A percentile compares a stretch with the other conserved stretches of the same genome.
Conservation (phyloP, 2,329 filamentous ascomycete species). For the Fusarium tanahbumbuense region DNA sequence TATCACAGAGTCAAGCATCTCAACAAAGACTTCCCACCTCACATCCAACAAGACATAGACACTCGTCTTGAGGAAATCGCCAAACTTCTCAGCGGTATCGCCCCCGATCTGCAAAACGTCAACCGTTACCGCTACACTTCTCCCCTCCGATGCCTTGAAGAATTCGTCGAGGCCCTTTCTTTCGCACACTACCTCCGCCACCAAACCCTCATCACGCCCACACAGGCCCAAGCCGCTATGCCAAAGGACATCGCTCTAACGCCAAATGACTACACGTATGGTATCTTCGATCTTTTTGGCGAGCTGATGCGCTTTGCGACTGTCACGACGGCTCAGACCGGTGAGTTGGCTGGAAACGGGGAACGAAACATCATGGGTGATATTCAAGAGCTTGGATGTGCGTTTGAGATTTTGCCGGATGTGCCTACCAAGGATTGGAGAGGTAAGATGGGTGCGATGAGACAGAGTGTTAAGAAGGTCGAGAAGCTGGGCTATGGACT, state of each 20-base stretch:
- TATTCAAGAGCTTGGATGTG: constrained; percentile 79
- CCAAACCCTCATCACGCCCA: constrained; percentile 77
- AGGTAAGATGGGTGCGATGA: constrained; percentile 89
- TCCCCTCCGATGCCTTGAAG: constrained; percentile 88
- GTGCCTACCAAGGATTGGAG: constrained; percentile 67
- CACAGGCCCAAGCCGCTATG: constrained; percentile 66
- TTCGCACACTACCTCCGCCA: constrained; percentile 88
- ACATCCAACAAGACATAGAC: constrained; percentile 77
- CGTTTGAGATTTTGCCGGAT: constrained; percentile 79
- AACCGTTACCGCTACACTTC: constrained; percentile 86
- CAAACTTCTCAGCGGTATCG: constrained; percentile 73
- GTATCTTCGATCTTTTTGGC: constrained; percentile 92
- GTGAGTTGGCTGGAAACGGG: constrained; percentile 58
- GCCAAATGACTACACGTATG: constrained; percentile 87
- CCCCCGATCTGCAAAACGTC: constrained; percentile 78
- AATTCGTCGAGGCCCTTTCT: constrained; percentile 91
- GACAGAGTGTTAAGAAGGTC: constrained; percentile 90
- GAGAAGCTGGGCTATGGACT: constrained; percentile 91
- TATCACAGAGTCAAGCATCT: constrained; percentile 71
- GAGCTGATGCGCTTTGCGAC: constrained; percentile 98
- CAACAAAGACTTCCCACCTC: constrained; percentile 71
- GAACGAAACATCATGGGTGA: constrained; percentile 78
- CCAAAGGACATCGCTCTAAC: constrained; percentile 72
- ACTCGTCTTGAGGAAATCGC: constrained; percentile 77
- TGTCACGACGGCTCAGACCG: constrained; percentile 82